Conservation (phyloP, 306 rosid species). For the Lagenaria siceraria region DNA sequence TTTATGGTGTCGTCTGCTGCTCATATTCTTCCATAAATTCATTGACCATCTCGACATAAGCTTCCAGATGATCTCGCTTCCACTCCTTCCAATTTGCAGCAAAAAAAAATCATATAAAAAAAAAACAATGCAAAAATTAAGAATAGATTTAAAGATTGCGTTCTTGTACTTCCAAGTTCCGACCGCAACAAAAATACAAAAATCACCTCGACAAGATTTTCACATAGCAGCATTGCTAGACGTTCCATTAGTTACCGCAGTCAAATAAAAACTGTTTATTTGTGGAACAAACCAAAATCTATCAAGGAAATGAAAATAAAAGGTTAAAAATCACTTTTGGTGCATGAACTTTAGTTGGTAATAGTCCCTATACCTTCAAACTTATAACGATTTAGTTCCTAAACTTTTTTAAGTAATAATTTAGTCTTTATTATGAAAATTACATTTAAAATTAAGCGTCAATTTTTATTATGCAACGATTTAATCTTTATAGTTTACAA, state of each 20-base stretch:
- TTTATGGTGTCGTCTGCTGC: slow-evolving; percentile 41
- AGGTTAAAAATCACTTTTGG: no score
- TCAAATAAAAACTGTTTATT: not conserved
- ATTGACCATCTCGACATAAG: slow-evolving; percentile 57
- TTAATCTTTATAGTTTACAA: no score
- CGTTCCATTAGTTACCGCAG: no score
- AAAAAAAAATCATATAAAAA: not conserved
- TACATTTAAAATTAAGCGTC: no score
- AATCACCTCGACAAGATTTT: not conserved
- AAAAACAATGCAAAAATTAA: not conserved
- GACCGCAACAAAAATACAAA: not conserved
- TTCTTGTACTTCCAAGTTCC: not conserved
- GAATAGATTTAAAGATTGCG: not conserved
- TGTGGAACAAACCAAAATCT: not conserved
- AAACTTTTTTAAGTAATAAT: no score
- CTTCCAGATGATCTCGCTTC: slow-evolving; percentile 51
- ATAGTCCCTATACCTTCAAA: no score
- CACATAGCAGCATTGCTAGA: not conserved
- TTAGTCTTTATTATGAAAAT: no score
- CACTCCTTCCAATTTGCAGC: slow-evolving; percentile 38
- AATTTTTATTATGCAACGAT: no score
- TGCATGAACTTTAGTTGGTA: no score
- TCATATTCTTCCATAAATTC: slow-evolving; percentile 48
- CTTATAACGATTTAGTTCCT: no score
- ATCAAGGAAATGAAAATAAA: not conserved